These are phyloP conservation scores for Heteromeles arbutifolia DNA, from an alignment of 306 rosid genomes.

Conservation along the genomic window DNA sequence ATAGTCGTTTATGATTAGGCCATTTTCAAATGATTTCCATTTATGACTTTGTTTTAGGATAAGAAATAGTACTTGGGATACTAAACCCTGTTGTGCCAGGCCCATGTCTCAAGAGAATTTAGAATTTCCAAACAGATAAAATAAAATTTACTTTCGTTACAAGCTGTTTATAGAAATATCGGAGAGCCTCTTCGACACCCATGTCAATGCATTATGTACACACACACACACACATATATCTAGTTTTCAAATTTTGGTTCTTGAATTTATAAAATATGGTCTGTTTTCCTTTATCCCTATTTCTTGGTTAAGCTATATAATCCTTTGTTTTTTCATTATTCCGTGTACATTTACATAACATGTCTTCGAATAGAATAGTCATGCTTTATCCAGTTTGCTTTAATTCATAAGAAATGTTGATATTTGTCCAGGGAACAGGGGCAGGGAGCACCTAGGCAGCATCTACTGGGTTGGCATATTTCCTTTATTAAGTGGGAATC, in stretches of 20 bases:
- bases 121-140: neutral
- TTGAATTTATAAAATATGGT: neutral
- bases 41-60: neutral
- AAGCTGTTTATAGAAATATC: neutral
- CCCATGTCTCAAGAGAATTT: neutral
- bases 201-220: neutral
- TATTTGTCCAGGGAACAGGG: slow-evolving; percentile 56
- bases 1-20: neutral
- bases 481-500: slow-evolving; percentile 76
- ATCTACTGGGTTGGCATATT: slow-evolving; percentile 77
- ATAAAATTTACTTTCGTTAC: neutral
- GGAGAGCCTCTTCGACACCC: neutral
- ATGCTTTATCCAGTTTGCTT: slow-evolving; percentile 7
- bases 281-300: neutral
- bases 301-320: neutral
- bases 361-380: slow-evolving; percentile 7
- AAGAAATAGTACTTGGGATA: neutral
- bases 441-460: slow-evolving; percentile 50
- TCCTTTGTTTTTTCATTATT: neutral
- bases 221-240: neutral
- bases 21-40: neutral
- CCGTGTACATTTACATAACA: neutral
- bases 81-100: neutral
- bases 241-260: neutral
- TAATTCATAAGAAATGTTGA: neutral